Base-by-base conservation (phyloP, 768 basidiomycete species). In the Cystoderma amianthinum region DNA sequence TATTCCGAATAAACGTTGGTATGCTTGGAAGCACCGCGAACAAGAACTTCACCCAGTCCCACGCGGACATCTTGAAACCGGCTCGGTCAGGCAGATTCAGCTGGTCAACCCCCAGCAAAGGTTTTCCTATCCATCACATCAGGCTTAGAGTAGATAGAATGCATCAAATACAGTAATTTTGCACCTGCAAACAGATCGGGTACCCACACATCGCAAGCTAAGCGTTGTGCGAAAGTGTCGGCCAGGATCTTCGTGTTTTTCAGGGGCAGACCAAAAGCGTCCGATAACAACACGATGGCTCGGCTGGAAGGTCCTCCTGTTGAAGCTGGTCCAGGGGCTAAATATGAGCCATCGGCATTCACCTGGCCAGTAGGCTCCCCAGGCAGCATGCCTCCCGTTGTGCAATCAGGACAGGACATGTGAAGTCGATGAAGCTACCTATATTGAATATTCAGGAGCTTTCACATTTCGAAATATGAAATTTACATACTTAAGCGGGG, bases 141-240 rank as follows among this genome's bases (percentile, higher is more conserved):
- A 21, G 13, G 13, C 4, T 35, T 5, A 39, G 32, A 12, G 9
- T 15, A 12, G 11, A n/a, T 38, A 19, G 17, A 5, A 5, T 38
- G 17, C 11, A 20, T 17, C 17, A 10, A 24, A 18, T 19, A 24
- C 5, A 9, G 35, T 11, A 41, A 18, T 5, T 25, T 23, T 28
- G 17, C 41, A 71, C 74, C 78, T 38, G 61, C 54, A 47, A 79
- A 79, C 28, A 72, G 44, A 54, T 80, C 79, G 5, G 76, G 77
- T 40, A 72, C 62, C 71, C 74, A 79, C 18, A 77, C 76, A 48
- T 80, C 78, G 42, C 74, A 72, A 3, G 56, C 58, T 19, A 78
- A 47, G 5, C 57, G 40, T 42, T 65, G 57, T 7, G 72, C 65
- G 13, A 74, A 56, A 22, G 54, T 55, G 56, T 80, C 76, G 2